These are phyloP conservation scores for Mycotypha africana DNA, from an alignment of 371 early-diverging fungal species.

Conservation along the genomic window DNA sequence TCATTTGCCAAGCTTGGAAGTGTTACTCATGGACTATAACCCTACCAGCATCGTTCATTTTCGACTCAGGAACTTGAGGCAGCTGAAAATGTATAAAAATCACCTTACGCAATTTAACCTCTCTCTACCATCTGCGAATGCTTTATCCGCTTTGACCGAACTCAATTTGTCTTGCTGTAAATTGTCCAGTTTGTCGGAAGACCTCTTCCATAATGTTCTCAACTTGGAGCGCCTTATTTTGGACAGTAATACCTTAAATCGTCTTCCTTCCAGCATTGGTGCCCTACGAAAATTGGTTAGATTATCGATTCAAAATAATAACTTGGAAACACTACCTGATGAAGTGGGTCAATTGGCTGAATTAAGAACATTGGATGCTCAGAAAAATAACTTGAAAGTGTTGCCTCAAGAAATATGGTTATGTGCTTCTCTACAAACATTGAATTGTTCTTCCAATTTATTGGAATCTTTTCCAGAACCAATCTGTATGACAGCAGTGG, in stretches of 20 bases:
- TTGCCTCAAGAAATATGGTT: slow-evolving; percentile 87
- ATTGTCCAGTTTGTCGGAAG: slow-evolving; percentile 66
- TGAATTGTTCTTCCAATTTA: slow-evolving; percentile 70
- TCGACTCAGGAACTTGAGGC: slow-evolving; percentile 35
- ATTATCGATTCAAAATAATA: slow-evolving; percentile 65
- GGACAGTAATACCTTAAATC: slow-evolving; percentile 72
- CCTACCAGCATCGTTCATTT: slow-evolving; percentile 50
- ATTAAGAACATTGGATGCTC: slow-evolving; percentile 32
- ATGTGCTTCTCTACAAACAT: slow-evolving; percentile 67
- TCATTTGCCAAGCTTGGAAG: slow-evolving; percentile 50
- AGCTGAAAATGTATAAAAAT: slow-evolving; percentile 53
- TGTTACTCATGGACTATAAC: slow-evolving; percentile 67
- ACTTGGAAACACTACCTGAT: slow-evolving; percentile 30
- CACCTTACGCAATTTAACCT: slow-evolving; percentile 54
- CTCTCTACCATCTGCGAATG: neutral
- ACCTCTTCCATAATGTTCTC: slow-evolving; percentile 54
- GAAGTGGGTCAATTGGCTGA: slow-evolving; percentile 30
- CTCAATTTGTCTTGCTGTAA: slow-evolving; percentile 72
- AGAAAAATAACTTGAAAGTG: slow-evolving; percentile 63
- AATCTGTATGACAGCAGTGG: neutral
- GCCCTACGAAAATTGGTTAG: slow-evolving; percentile 45
- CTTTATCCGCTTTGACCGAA: slow-evolving; percentile 30
- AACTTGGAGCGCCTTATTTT: slow-evolving; percentile 60
- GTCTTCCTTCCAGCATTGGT: slow-evolving; percentile 67
- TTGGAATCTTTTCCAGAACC: slow-evolving; percentile 46